A percentile compares a stretch with the other conserved stretches of the same genome.
phyloP scores from a whole-genome alignment of 1,139 yeast species.

The Petasospora rhodanensis region DNA sequence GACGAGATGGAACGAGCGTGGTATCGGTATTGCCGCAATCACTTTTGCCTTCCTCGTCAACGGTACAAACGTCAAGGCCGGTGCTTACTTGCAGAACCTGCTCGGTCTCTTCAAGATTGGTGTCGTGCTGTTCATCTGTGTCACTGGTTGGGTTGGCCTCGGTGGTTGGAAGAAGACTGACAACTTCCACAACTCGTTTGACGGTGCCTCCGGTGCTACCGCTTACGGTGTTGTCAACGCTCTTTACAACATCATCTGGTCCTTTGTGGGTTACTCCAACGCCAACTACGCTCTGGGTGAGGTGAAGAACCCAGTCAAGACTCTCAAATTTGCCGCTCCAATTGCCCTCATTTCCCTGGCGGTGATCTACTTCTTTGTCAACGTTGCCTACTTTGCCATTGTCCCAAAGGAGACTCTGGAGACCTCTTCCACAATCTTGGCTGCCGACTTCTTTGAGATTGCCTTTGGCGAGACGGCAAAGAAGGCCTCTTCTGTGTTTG shows the following conservation, averaged over 20 bases:
- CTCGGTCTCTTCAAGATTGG: conserved; percentile 70
- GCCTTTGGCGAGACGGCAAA: conserved; percentile 70
- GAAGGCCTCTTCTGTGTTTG: conserved; percentile 63
- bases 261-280: conserved; percentile 69
- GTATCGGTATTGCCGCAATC: conserved; percentile 68
- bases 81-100: conserved; percentile 62
- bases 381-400: conserved; percentile 70
- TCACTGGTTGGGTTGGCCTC: conserved; percentile 80
- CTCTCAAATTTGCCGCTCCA: conserved; percentile 71
- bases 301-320: conserved; percentile 64
- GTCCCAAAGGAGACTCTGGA: conserved; percentile 61
- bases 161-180: conserved; percentile 63
- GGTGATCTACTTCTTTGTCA: conserved; percentile 60
- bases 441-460: conserved; percentile 68
- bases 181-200: conserved; percentile 59
- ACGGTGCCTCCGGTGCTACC: conserved; percentile 51
- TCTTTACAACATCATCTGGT: conserved; percentile 76
- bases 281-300: conserved; percentile 83
- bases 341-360: conserved; percentile 57
- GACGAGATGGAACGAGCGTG: conserved; percentile 72
- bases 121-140: conserved; percentile 61
- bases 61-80: conserved; percentile 56
- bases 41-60: conserved; percentile 69
- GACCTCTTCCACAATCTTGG: conserved; percentile 64
- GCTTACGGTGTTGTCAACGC: conserved; percentile 79